Conservation (phyloP, 2,329 filamentous ascomycete genomes). For the Zymoseptoria ardabiliae region DNA sequence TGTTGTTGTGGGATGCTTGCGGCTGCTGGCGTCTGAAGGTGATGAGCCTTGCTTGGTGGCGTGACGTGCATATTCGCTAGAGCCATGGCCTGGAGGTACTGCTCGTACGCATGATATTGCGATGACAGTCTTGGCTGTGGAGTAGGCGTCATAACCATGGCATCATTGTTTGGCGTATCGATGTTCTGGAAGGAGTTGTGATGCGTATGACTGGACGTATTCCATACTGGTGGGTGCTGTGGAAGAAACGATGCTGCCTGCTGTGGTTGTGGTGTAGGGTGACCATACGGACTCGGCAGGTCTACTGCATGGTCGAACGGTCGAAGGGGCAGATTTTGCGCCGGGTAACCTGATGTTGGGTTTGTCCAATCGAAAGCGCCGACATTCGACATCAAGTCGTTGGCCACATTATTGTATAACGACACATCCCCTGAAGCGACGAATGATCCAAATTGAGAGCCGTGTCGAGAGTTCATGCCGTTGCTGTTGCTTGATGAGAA, state of each 20-base stretch:
- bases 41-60: background rate
- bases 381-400: background rate
- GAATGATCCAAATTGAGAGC: background rate
- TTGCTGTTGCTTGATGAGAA: slow-evolving; percentile 6
- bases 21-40: background rate
- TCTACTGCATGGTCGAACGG: background rate
- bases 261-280: background rate
- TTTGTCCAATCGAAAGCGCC: background rate
- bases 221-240: background rate
- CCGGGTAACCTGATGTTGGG: background rate
- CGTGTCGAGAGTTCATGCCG: slow-evolving; percentile 8
- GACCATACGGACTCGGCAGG: background rate
- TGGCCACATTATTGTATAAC: background rate
- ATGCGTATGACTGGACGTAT: background rate
- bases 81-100: background rate
- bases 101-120: background rate
- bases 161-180: background rate
- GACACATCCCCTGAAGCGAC: background rate
- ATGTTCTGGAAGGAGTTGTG: background rate
- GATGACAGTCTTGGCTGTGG: background rate
- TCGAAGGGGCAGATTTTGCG: background rate
- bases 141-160: background rate
- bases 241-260: background rate
- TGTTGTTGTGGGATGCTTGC: background rate
- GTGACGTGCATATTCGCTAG: background rate